Percentiles rank a stretch among this genome's conserved stretches.
Conservation (phyloP, 176 grass and related monocot species). For the Avena sativa region DNA sequence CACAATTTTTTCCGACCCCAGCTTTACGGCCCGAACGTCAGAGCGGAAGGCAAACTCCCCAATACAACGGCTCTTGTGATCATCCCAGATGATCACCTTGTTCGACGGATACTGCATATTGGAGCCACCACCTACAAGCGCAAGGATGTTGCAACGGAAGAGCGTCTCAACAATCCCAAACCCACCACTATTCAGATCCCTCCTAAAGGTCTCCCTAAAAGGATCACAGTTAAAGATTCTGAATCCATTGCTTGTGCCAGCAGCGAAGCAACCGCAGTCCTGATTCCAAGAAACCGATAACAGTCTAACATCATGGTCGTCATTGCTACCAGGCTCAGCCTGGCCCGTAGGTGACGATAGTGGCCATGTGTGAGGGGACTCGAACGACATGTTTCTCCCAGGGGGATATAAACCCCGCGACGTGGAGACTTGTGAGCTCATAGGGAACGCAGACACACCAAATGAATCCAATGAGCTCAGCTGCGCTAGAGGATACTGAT, state of each 20-base stretch:
- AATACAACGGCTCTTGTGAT: conserved; percentile 85
- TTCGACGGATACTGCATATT: conserved; percentile 76
- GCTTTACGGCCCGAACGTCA: conserved; percentile 65
- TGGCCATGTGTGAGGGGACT: conserved; percentile 49
- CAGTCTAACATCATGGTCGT: conserved; percentile 63
- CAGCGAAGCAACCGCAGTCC: conserved; percentile 78
- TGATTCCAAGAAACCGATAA: conserved; percentile 90
- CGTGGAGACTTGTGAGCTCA: conserved; percentile 78
- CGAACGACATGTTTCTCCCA: conserved; percentile 49
- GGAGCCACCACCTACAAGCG: conserved; percentile 79
- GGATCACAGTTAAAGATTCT: conserved; percentile 81
- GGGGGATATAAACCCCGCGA: conserved; percentile 45
- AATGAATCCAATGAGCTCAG: conserved; percentile 20
- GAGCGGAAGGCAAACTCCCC: conserved; percentile 88
- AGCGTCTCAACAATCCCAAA: conserved; percentile 93
- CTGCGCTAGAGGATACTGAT: not conserved
- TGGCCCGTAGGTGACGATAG: conserved; percentile 43
- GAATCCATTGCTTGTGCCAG: conserved; percentile 86
- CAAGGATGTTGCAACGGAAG: conserved; percentile 91
- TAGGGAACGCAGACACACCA: not conserved
- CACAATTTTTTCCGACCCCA: conserved; percentile 74
- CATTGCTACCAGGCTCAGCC: conserved; percentile 37
- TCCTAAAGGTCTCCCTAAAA: conserved; percentile 92
- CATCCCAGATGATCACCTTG: conserved; percentile 98
- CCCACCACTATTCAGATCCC: conserved; percentile 82